Evolutionary conservation across 306 rosid species (phyloP).

Genomic region (Sicyos baderoa): DNA sequence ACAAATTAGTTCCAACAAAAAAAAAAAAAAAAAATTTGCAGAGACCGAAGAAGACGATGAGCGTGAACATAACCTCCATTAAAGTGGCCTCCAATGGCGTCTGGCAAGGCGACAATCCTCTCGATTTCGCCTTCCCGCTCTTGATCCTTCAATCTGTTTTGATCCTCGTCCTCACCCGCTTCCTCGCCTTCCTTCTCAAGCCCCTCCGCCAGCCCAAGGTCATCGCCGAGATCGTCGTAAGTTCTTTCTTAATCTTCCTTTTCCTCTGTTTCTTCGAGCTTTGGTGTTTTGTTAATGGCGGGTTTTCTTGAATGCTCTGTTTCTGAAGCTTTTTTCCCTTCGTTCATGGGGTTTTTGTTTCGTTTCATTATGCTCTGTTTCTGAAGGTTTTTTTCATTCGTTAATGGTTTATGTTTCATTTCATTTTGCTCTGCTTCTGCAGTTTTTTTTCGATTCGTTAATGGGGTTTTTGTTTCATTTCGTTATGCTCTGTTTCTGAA

Average conservation of each 20-base stretch:
- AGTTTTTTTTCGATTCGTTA: no score
- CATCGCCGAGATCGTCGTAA: conserved; percentile 64
- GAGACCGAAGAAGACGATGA: conserved; percentile 15
- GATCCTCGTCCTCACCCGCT: conserved; percentile 43
- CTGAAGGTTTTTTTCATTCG: no score
- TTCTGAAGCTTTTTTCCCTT: background rate
- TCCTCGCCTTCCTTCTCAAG: conserved; percentile 57
- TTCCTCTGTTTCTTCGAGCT: no score
- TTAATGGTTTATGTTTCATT: no score
- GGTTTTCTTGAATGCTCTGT: background rate
- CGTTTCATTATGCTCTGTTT: no score
- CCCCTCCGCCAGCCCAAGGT: conserved; percentile 90
- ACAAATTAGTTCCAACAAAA: background rate
- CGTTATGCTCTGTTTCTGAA: no score
- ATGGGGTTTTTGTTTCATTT: no score
- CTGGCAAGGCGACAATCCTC: conserved; percentile 83
- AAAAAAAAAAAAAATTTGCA: background rate
- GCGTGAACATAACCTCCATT: conserved; percentile 50
- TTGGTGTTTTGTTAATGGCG: no score
- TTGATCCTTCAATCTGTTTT: conserved; percentile 49
- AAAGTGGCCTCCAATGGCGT: conserved; percentile 59
- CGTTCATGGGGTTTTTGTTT: background rate
- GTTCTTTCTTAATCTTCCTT: background rate
- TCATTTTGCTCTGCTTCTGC: no score
- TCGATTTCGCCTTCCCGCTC: conserved; percentile 70